phyloP scores from a whole-genome alignment of 2,329 filamentous ascomycete genomes.

The Pochonia chlamydosporia region DNA sequence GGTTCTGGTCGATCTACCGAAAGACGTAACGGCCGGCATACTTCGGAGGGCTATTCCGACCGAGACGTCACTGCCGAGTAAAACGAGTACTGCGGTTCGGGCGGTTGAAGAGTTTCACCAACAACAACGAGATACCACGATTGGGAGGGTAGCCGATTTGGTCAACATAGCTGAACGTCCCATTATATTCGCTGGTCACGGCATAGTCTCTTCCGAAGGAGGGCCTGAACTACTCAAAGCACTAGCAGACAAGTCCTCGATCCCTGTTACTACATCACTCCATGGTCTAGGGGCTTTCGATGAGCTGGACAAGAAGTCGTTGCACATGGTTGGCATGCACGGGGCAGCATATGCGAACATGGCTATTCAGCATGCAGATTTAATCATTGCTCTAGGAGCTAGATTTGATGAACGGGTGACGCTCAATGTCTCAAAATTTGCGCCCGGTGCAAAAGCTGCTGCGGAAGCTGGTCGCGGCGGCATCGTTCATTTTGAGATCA shows the following conservation, averaged over 20 bases:
- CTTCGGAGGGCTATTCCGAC: constrained; percentile 79
- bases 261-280: constrained; percentile 93
- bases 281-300: constrained; percentile 90
- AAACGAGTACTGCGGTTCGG: constrained; percentile 79
- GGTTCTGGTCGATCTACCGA: constrained; percentile 91
- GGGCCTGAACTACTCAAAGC: constrained; percentile 76
- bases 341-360: constrained; percentile 96
- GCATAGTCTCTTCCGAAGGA: constrained; percentile 73
- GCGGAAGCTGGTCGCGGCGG: constrained; percentile 82
- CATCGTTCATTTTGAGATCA: constrained; percentile 95
- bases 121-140: constrained; percentile 67
- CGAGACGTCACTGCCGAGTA: constrained; percentile 64
- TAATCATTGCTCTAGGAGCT: constrained; percentile 89
- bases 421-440: constrained; percentile 74
- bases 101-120: constrained; percentile 68
- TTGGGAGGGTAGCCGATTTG: constrained; percentile 71
- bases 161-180: constrained; percentile 91
- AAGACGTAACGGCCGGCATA: constrained; percentile 87
- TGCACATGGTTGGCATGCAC: constrained; percentile 99
- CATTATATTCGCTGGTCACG: constrained; percentile 90
- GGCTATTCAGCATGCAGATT: constrained; percentile 95
- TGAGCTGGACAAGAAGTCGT: constrained; percentile 85
- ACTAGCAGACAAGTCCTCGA: constrained; percentile 82
- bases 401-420: constrained; percentile 98
- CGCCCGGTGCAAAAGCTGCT: constrained; percentile 78